Conservation (phyloP, 805 yeast genomes). For the Blastobotrys attinorum region DNA sequence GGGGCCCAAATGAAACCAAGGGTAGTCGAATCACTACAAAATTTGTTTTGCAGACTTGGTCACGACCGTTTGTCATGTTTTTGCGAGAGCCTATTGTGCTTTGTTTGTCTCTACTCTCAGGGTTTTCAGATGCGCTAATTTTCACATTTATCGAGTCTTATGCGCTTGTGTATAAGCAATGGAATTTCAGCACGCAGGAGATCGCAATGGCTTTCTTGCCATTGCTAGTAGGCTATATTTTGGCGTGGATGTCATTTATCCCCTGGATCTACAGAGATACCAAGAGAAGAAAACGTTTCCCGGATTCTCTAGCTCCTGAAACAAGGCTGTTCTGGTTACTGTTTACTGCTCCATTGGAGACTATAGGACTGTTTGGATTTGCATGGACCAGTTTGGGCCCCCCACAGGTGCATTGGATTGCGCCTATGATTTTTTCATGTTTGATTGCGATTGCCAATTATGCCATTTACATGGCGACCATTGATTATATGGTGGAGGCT, state of each 20-base stretch:
- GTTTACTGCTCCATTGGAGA: constrained; percentile 33
- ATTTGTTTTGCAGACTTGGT: constrained; percentile 30
- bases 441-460: constrained; percentile 35
- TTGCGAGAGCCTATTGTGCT: constrained; percentile 34
- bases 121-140: constrained; percentile 36
- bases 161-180: constrained; percentile 29
- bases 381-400: constrained; percentile 39
- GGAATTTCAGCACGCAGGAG: constrained; percentile 29
- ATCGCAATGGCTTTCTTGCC: constrained; percentile 31
- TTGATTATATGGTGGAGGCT: constrained; percentile 37
- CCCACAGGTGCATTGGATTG: constrained; percentile 32
- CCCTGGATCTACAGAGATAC: constrained; percentile 31
- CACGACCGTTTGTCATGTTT: constrained; percentile 35
- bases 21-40: constrained; percentile 18
- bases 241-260: constrained; percentile 31
- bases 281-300: constrained; percentile 25
- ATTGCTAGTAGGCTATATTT: constrained; percentile 31
- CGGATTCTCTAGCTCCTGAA: constrained; percentile 17
- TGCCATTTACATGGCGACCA: constrained; percentile 38
- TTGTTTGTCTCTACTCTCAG: constrained; percentile 33
- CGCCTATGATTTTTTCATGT: constrained; percentile 33
- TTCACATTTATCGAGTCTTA: constrained; percentile 35
- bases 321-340: constrained; percentile 25
- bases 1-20: constrained; percentile 31
- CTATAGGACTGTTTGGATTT: constrained; percentile 35